Evolutionary conservation across 495 filamentous ascomycete genomes (phyloP), one percentile per base, ranked within the genome.

Genomic region (Chaetomidium leptoderma): DNA sequence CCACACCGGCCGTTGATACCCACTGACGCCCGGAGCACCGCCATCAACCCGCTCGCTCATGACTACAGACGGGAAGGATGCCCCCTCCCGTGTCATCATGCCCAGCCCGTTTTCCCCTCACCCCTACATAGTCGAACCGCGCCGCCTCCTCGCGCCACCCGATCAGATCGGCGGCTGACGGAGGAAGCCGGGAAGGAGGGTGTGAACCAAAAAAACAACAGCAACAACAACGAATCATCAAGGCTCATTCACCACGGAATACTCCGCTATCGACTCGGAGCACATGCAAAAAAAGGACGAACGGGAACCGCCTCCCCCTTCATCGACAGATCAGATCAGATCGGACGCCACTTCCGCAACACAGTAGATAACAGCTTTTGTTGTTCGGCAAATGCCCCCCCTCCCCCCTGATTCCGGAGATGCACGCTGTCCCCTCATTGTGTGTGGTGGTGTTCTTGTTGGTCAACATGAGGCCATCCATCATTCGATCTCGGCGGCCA

Each of bases 401-500:
- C n/a, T n/a, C n/a, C n/a, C n/a, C n/a, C n/a, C n/a, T n/a, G n/a
- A n/a, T n/a, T n/a, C 17, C 7, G 35, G 35, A n/a, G n/a, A 37
- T 37, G 35, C 35, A 37, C 6, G 35, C 13, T 37, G 17, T 21
- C 11, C 42, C n/a, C n/a, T n/a, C n/a, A n/a, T n/a, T n/a, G 35
- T 13, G 14, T 37, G n/a, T n/a, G 32, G 32, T 33, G 32, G 32
- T 44, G 19, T 7, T 24, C 17, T 21, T 16, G 1, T 48, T 48
- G 46, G 46, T 33, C 48, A 39, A 23, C 35, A 55, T 55, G 53
- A 19, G 21, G 30, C 53, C 19, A 55, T 47, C 53, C 40, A 55
- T 46, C 53, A 47, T 46, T 46, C 53, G 53, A 37, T 55, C 7
- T 46, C 30, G 26, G 9, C 42, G 19, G 2, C 53, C 19, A 36